A percentile compares a stretch with the other conserved stretches of the same genome.
phyloP scores from a whole-genome alignment of 768 basidiomycete species.

The Chalciporus piperatus region DNA sequence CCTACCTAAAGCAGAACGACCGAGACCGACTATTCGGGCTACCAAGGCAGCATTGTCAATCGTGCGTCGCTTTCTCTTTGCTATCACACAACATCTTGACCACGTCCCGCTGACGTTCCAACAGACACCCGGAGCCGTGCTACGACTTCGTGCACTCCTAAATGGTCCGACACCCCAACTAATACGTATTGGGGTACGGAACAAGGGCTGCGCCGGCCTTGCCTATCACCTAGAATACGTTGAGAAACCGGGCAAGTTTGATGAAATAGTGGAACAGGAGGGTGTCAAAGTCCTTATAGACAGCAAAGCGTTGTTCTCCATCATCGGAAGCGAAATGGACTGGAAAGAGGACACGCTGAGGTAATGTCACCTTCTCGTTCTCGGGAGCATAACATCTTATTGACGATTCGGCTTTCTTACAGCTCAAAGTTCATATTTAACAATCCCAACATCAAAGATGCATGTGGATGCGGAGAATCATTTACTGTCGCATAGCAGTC shows the following conservation, averaged over 20 bases:
- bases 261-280: constrained; percentile 96
- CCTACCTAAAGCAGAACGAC: constrained; percentile 59
- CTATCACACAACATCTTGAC: neutral
- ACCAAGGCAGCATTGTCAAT: constrained; percentile 77
- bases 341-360: constrained; percentile 94
- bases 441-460: constrained; percentile 93
- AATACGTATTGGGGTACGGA: constrained; percentile 92
- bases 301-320: constrained; percentile 94
- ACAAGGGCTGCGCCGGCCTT: constrained; percentile 95
- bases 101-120: neutral
- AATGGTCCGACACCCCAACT: constrained; percentile 85
- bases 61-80: constrained; percentile 38
- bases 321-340: constrained; percentile 99
- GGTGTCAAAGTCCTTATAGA: constrained; percentile 93
- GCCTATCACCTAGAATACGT: constrained; percentile 91
- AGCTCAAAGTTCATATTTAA: constrained; percentile 82
- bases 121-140: constrained; percentile 79
- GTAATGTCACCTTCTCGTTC: constrained; percentile 31
- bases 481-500: constrained; percentile 54
- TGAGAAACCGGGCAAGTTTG: constrained; percentile 83
- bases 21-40: constrained; percentile 62
- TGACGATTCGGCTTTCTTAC: constrained; percentile 5
- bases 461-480: constrained; percentile 93
- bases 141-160: constrained; percentile 67
- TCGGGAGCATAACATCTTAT: neutral